Evolutionary conservation across 2,329 filamentous ascomycete genomes (phyloP).

Genomic region (Colletotrichum graminicola): DNA sequence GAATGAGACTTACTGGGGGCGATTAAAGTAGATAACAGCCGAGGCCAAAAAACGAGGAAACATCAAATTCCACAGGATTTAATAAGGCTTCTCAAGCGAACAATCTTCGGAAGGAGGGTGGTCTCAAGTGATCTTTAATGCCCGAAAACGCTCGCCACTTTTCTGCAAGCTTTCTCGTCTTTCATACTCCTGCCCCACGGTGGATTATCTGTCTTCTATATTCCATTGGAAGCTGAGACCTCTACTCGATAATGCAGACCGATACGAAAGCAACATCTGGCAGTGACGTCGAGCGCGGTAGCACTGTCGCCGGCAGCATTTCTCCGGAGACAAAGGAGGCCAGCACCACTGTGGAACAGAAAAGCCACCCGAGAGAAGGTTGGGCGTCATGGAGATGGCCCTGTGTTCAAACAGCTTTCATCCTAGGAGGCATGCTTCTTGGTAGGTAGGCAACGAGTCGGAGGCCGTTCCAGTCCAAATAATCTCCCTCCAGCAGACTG

Average conservation of each 20-base stretch:
- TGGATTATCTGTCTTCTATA: background rate
- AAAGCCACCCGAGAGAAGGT: constrained; percentile 18
- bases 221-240: background rate
- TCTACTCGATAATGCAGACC: background rate
- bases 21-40: no score
- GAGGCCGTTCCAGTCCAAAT: background rate
- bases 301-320: background rate
- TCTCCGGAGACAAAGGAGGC: constrained; percentile 12
- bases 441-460: background rate
- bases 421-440: constrained; percentile 27
- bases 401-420: constrained; percentile 18
- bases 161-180: background rate
- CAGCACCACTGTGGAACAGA: background rate
- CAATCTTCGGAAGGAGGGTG: background rate
- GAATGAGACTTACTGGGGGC: background rate
- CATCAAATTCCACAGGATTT: no score
- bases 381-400: constrained; percentile 32
- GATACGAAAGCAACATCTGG: background rate
- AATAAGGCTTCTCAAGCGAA: background rate
- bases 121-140: background rate
- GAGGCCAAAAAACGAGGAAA: background rate
- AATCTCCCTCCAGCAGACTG: background rate
- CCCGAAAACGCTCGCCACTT: background rate
- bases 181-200: no score
- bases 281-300: constrained; percentile 8